phyloP scores from a whole-genome alignment of 495 filamentous ascomycete genomes.

The Lophiostoma macrostomum region DNA sequence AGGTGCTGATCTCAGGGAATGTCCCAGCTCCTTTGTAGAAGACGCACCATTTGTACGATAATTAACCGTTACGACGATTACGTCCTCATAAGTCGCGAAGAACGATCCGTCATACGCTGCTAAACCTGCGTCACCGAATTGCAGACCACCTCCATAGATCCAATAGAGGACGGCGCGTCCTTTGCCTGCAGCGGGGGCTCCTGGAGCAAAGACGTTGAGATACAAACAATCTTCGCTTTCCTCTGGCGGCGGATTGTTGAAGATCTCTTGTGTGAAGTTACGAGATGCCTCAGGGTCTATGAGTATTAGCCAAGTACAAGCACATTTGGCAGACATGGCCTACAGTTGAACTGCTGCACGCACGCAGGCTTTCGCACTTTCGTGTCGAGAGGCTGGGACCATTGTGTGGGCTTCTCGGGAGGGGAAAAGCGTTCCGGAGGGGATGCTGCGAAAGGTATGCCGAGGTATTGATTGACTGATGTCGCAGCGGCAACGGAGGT shows the following conservation, averaged over 20 bases:
- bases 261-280: slow-evolving; percentile 36
- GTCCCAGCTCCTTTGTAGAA: too few relatives aligned
- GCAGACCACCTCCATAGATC: slow-evolving; percentile 30
- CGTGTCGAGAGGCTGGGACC: too few relatives aligned
- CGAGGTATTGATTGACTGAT: too few relatives aligned
- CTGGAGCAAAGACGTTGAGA: slow-evolving; percentile 41
- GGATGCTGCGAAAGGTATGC: too few relatives aligned
- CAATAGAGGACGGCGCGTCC: slow-evolving; percentile 36
- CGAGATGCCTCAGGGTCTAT: slow-evolving; percentile 24
- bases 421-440: too few relatives aligned
- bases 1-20: too few relatives aligned
- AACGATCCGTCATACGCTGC: slow-evolving; percentile 22
- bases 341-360: too few relatives aligned
- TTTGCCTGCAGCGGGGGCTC: slow-evolving; percentile 40
- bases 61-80: slow-evolving; percentile 25
- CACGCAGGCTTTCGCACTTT: too few relatives aligned
- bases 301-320: too few relatives aligned
- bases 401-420: too few relatives aligned
- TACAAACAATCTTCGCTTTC: slow-evolving; percentile 46
- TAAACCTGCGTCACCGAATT: slow-evolving; percentile 11
- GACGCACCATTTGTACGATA: slow-evolving; percentile 27
- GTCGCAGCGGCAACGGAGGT: too few relatives aligned
- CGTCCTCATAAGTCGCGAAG: slow-evolving; percentile 25
- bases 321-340: too few relatives aligned
- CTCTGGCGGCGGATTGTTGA: slow-evolving; percentile 35